These are phyloP conservation scores for Boletus edulis DNA, from an alignment of 768 basidiomycete species.

Conservation along the genomic window DNA sequence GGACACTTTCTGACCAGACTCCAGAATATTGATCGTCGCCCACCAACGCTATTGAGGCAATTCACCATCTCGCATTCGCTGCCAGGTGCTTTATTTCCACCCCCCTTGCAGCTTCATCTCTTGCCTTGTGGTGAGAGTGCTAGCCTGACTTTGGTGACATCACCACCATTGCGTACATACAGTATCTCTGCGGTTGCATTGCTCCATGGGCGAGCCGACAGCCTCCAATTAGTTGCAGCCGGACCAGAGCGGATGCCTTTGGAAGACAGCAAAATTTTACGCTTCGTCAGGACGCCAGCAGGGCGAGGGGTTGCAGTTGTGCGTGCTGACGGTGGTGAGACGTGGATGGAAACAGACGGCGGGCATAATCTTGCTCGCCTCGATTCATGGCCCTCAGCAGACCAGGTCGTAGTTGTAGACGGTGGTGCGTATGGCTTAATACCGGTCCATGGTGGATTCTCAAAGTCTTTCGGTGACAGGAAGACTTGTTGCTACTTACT, in stretches of 20 bases:
- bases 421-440: slow-evolving; percentile 43
- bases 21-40: slow-evolving; percentile 86
- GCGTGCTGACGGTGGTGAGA: slow-evolving; percentile 58
- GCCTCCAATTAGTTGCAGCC: slow-evolving; percentile 44
- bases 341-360: slow-evolving; percentile 53
- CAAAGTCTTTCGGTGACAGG: slow-evolving; percentile 37
- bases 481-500: slow-evolving; percentile 56
- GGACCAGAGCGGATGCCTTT: slow-evolving; percentile 37
- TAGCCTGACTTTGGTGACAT: slow-evolving; percentile 58
- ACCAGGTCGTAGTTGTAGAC: slow-evolving; percentile 69
- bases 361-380: slow-evolving; percentile 49
- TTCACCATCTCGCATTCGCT: slow-evolving; percentile 69
- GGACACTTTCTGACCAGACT: slow-evolving; percentile 4
- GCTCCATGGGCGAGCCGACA: slow-evolving; percentile 57
- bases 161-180: slow-evolving; percentile 63
- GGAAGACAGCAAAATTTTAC: slow-evolving; percentile 53
- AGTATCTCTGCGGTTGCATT: slow-evolving; percentile 57
- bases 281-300: slow-evolving; percentile 76
- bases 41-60: slow-evolving; percentile 77
- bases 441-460: not conserved
- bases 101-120: slow-evolving; percentile 52
- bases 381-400: slow-evolving; percentile 53
- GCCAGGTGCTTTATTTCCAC: slow-evolving; percentile 44
- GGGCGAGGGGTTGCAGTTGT: slow-evolving; percentile 72
- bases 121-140: slow-evolving; percentile 46